These are phyloP conservation scores for Sporothrix brunneoviolacea DNA, from an alignment of 2,329 filamentous ascomycete genomes.

Conservation along the genomic window DNA sequence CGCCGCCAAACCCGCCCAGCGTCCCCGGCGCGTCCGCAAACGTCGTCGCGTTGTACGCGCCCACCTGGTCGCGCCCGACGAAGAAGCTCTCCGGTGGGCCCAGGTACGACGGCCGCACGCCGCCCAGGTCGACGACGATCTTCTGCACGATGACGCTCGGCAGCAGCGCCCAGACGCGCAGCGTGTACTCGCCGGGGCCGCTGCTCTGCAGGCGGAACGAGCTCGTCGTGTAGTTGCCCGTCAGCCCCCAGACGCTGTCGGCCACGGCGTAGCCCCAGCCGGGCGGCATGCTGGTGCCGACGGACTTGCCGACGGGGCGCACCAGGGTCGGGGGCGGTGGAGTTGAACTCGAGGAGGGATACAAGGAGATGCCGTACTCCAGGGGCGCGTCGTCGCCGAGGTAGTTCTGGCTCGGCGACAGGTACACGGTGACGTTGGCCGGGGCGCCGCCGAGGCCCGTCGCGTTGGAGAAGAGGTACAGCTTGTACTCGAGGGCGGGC, in stretches of 20 bases:
- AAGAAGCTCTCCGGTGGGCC: slow-evolving; percentile 51
- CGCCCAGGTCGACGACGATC: slow-evolving; percentile 49
- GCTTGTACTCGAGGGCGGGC: slow-evolving; percentile 52
- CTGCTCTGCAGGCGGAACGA: slow-evolving; percentile 30
- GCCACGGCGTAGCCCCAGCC: slow-evolving; percentile 39
- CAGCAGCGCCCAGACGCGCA: slow-evolving; percentile 46
- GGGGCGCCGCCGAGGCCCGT: slow-evolving; percentile 22
- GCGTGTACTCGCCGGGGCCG: slow-evolving; percentile 38
- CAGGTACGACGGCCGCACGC: slow-evolving; percentile 46
- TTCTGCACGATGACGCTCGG: slow-evolving; percentile 50
- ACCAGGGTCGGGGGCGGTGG: slow-evolving; percentile 28
- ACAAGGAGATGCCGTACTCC: slow-evolving; percentile 44
- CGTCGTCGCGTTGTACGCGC: slow-evolving; percentile 31
- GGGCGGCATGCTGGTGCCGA: slow-evolving; percentile 34
- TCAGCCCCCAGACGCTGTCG: slow-evolving; percentile 40
- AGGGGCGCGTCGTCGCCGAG: slow-evolving; percentile 43
- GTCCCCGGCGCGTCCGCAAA: slow-evolving; percentile 26
- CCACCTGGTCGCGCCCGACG: slow-evolving; percentile 33
- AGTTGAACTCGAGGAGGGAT: slow-evolving; percentile 28
- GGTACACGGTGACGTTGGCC: slow-evolving; percentile 41
- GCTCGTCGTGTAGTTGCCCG: slow-evolving; percentile 39
- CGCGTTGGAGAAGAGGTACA: slow-evolving; percentile 53
- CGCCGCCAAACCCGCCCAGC: slow-evolving; percentile 11
- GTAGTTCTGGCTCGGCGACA: slow-evolving; percentile 49
- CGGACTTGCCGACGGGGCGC: slow-evolving; percentile 35